These are phyloP conservation scores for Nannochloris sp. DNA, from an alignment of 139 green algal genomes.

Conservation along the genomic window DNA sequence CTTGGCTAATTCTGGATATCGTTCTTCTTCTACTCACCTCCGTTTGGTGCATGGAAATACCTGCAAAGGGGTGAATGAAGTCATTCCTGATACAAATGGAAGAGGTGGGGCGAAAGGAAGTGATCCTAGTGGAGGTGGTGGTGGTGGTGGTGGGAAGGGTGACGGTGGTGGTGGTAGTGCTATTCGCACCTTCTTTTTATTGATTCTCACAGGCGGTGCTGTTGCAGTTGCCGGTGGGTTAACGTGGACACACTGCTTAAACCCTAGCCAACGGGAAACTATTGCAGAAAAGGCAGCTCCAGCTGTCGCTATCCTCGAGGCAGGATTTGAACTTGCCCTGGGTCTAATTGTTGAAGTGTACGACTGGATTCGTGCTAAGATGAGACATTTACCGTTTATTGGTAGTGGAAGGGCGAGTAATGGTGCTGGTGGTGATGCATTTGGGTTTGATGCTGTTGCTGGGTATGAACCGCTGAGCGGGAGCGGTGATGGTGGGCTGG, in stretches of 20 bases:
- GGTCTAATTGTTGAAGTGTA: conserved; percentile 17
- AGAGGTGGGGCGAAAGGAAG: conserved; percentile 23
- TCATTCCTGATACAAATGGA: conserved; percentile 66
- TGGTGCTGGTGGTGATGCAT: neutral
- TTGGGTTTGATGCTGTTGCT: conserved; percentile 11
- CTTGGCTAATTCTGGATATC: conserved; percentile 10
- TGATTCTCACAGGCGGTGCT: conserved; percentile 18
- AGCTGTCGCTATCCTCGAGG: neutral
- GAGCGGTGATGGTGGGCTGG: conserved; percentile 17
- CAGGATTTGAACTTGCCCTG: conserved; percentile 4
- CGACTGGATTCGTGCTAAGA: conserved; percentile 15
- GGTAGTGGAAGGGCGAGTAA: neutral
- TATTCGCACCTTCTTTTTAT: conserved; percentile 19
- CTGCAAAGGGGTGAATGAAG: conserved; percentile 28
- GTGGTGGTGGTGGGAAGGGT: neutral
- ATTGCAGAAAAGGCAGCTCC: neutral
- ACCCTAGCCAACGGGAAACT: neutral
- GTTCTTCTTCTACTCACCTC: conserved; percentile 15
- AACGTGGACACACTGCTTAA: conserved; percentile 23
- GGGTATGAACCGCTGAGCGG: neutral
- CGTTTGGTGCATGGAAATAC: conserved; percentile 58
- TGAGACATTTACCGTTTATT: neutral
- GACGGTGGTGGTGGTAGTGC: neutral
- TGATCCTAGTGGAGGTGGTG: neutral
- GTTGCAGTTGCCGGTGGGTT: conserved; percentile 20